phyloP scores from a whole-genome alignment of 2,329 filamentous ascomycete species.

The Ascochyta clinopodiicola region DNA sequence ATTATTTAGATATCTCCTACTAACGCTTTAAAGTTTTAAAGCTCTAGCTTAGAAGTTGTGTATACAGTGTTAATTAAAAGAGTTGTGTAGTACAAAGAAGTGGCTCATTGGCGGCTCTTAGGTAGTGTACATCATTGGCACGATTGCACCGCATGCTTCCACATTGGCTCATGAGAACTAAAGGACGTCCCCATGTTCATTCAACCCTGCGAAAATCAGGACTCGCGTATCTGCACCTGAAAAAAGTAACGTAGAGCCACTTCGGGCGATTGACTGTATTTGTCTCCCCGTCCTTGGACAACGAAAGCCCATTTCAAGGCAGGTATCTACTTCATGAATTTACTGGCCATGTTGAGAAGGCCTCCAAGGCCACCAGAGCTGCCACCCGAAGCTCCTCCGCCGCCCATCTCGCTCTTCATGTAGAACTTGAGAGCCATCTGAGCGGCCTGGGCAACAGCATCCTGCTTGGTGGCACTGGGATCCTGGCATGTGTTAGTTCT shows the following conservation, averaged over 20 bases:
- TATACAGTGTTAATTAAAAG: no score
- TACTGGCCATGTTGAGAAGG: conserved; percentile 65
- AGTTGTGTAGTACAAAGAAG: no score
- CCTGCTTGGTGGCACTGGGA: conserved; percentile 75
- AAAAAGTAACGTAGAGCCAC: not conserved
- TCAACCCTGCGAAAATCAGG: not conserved
- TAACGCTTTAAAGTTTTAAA: no score
- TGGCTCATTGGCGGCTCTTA: no score
- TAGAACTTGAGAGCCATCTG: conserved; percentile 93
- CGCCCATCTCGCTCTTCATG: conserved; percentile 72
- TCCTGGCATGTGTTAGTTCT: conserved; percentile 41
- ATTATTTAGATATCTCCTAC: no score
- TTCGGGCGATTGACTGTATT: not conserved
- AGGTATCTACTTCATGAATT: conserved; percentile 59
- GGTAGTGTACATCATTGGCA: conserved; percentile 2
- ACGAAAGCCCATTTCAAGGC: not conserved
- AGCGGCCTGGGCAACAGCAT: conserved; percentile 77
- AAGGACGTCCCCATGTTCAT: not conserved
- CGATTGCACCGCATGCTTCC: not conserved
- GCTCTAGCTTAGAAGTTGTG: no score
- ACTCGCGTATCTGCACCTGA: not conserved
- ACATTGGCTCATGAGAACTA: not conserved
- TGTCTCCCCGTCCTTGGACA: not conserved
- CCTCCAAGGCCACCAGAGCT: conserved; percentile 56
- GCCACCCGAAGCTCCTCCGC: conserved; percentile 51